Evolutionary conservation across 2,329 filamentous ascomycete genomes (phyloP).

Genomic region (Phaeosphaeria sp.): DNA sequence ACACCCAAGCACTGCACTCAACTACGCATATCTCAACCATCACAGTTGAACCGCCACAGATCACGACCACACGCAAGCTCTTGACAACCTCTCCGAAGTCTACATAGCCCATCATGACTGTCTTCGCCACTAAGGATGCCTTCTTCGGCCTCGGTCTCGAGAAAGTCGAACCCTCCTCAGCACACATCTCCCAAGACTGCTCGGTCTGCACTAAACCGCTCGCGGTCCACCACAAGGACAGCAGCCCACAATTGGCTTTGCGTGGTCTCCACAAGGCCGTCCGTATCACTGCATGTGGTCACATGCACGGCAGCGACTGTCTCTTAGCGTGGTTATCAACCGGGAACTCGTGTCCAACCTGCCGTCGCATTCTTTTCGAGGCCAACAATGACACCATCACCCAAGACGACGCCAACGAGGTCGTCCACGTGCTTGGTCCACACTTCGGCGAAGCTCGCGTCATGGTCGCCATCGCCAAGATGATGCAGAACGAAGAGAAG

Average conservation of each 20-base stretch:
- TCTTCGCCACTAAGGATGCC: slow-evolving; percentile 18
- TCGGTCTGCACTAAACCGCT: slow-evolving; percentile 21
- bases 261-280: slow-evolving; percentile 17
- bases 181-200: slow-evolving; percentile 23
- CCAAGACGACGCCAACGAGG: slow-evolving; percentile 8
- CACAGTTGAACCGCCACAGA: not conserved
- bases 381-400: slow-evolving; percentile 9
- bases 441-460: slow-evolving; percentile 2
- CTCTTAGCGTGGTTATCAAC: slow-evolving; percentile 23
- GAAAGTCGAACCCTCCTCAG: slow-evolving; percentile 7
- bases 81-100: not conserved
- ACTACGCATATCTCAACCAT: not conserved
- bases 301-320: slow-evolving; percentile 26
- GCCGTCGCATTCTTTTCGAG: slow-evolving; percentile 24
- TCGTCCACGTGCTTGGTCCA: slow-evolving; percentile 4
- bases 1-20: not conserved
- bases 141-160: slow-evolving; percentile 20
- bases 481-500: slow-evolving; percentile 6
- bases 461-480: slow-evolving; percentile 8
- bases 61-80: not conserved
- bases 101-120: slow-evolving; percentile 9
- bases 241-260: not conserved
- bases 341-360: slow-evolving; percentile 26
- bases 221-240: slow-evolving; percentile 6
- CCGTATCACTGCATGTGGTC: slow-evolving; percentile 22